phyloP scores from a whole-genome alignment of 2,329 filamentous ascomycete genomes.

The Colletotrichum truncatum region DNA sequence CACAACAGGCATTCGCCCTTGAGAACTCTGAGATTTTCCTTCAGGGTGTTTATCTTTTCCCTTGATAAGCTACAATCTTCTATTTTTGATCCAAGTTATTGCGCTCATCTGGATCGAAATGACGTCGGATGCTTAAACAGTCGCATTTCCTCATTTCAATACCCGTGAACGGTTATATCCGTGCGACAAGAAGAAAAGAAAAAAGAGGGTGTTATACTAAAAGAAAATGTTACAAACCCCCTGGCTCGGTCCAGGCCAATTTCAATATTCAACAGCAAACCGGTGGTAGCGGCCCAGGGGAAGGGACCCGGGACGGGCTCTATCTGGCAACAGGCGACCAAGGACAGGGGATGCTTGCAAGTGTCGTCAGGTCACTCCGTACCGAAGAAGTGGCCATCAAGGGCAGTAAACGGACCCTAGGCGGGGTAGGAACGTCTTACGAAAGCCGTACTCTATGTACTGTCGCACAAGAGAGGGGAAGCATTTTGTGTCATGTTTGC shows the following conservation, averaged over 20 bases:
- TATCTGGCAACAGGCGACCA: slow-evolving; percentile 6
- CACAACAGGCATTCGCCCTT: neutral
- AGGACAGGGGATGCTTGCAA: slow-evolving; percentile 4
- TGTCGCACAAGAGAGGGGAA: slow-evolving; percentile 28
- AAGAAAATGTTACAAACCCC: neutral
- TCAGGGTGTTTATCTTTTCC: neutral
- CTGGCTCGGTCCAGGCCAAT: slow-evolving; percentile 5
- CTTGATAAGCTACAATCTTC: slow-evolving; percentile 2
- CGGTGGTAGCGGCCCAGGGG: slow-evolving; percentile 2
- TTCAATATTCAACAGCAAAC: slow-evolving; percentile 9
- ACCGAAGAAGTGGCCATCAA: no score
- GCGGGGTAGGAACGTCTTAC: slow-evolving; percentile 13
- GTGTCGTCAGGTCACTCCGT: neutral
- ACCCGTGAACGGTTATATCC: slow-evolving; percentile 12
- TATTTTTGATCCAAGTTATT: slow-evolving; percentile 26
- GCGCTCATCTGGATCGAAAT: slow-evolving; percentile 1
- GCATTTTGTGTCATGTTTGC: neutral
- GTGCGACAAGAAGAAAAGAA: slow-evolving; percentile 1
- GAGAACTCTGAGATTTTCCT: neutral
- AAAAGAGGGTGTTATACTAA: neutral
- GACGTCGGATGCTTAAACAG: neutral
- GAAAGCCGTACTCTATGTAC: no score
- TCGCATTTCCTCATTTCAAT: slow-evolving; percentile 16
- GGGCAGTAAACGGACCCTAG: slow-evolving; percentile 3
- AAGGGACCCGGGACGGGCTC: slow-evolving; percentile 7